phyloP scores from a whole-genome alignment of 2,329 filamentous ascomycete species.

The Cryphonectria nitschkei region DNA sequence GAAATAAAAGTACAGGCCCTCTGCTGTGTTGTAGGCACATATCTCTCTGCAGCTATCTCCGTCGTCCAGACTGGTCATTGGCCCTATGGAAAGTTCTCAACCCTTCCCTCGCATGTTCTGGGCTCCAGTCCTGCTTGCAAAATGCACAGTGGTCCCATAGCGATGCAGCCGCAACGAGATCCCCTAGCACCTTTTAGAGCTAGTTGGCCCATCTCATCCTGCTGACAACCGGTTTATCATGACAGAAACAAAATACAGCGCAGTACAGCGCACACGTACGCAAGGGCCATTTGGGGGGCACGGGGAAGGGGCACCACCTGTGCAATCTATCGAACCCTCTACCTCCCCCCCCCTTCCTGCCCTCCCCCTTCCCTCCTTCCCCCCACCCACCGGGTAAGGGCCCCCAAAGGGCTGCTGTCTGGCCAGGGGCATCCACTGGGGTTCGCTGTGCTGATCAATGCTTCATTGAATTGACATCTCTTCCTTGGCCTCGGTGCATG shows the following conservation, averaged over 20 bases:
- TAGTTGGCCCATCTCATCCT: background rate
- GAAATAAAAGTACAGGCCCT: background rate
- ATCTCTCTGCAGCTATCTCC: background rate
- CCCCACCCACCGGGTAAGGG: background rate
- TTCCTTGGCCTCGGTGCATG: background rate
- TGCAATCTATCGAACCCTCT: background rate
- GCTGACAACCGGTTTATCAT: background rate
- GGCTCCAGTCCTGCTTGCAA: too few relatives aligned
- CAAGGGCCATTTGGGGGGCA: background rate
- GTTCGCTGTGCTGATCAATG: background rate
- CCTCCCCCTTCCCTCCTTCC: background rate
- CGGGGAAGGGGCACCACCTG: background rate
- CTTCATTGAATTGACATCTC: slow-evolving; percentile 3
- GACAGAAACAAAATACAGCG: background rate
- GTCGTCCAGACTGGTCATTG: background rate
- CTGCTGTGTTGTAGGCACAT: background rate
- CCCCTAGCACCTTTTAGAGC: background rate
- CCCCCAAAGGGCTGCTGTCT: background rate
- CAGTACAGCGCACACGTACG: background rate
- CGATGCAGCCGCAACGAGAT: background rate
- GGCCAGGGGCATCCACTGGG: background rate
- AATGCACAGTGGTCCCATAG: background rate
- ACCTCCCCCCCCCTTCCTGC: background rate
- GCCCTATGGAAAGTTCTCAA: background rate
- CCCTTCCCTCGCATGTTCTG: background rate